Base-by-base conservation (phyloP, 2,329 filamentous ascomycete species). In the Xylariales sp. region DNA sequence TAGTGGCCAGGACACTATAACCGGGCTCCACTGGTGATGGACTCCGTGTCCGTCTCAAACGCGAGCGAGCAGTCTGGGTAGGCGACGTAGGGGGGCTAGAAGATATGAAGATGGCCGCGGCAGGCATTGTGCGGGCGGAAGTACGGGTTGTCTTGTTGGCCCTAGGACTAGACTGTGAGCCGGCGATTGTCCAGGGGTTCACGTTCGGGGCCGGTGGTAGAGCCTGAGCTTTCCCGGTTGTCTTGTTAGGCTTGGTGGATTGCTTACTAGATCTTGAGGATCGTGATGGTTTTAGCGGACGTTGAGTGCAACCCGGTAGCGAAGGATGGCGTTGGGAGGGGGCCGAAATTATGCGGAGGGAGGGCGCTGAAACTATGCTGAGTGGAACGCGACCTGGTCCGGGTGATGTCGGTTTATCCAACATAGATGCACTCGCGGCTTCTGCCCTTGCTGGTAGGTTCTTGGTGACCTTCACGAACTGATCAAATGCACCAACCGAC, bases 81-180 rank as follows among this genome's bases (percentile, higher is more conserved):
- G 60, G 54, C 48, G 64, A 61, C 47, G 56, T 43, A 56, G 55
- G 49, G 38, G 70, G 69, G 46, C 69, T 71, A 56, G 69, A 72
- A 50, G 63, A 57, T 55, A 73, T 64, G 48, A 65, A 36, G 58
- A 73, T 70, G 46, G 68, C 50, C 51, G 71, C 60, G 45, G 50
- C 15, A 38, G 43, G 43, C 34, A 46, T 53, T 53, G 49, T 42
- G 43, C 44, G 39, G 42, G 38, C 41, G n/a, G 25, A 15, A 2
- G 18, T 25, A 14, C 11, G 16, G 40, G 22, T 41, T 28, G 43
- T 18, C 34, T 52, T 50, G 45, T 40, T 50, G 45, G 51, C 61
- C 53, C 67, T 71, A 61, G 65, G 51, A 50, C 50, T 63, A 48
- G 49, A 47, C 53, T 64, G 69, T 70, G 66, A 71, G 68, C 64